Base-by-base conservation (phyloP, 1,284 basidiomycete genomes). In the Ceratobasidium sp. region DNA sequence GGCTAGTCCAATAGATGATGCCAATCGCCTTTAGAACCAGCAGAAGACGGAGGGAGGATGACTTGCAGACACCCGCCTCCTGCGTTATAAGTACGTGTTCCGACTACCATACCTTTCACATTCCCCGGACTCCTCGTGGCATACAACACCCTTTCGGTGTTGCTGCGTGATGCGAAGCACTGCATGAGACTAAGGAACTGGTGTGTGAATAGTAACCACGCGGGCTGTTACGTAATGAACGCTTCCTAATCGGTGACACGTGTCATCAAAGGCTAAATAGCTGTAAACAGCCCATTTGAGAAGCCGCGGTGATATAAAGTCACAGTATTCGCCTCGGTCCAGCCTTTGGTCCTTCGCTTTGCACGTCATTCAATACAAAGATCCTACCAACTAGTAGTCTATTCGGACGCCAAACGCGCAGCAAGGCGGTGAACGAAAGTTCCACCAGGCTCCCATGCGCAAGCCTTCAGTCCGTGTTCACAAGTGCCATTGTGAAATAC, bases 121-220 rank as follows among this genome's bases (percentile, higher is more conserved):
- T 47, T 29, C 36, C 36, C 36, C 29, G 48, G 27, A 36, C 8
- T 41, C 45, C 27, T 65, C 56, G 63, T 51, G 63, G 63, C 48
- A 24, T 11, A 41, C 24, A 45, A 53, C 29, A 33, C 63, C 63
- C 47, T 65, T 65, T 47, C 63, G 19, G 63, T 65, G 48, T 50
- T 56, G 53, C 53, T 22, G 31, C 63, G 31, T 29, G 63, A 31
- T 57, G n/a, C 56, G 17, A 22, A 17, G 60, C 14, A 45, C 47
- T 36, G 44, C 15, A 56, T 41, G 27, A 54, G 54, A 71, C 67
- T 44, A 71, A 71, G 67, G 67, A 71, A 67, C 54, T 54, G 41
- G 59, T 47, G 54, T 57, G 63, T 64, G 44, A 33, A 50, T 27
- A 31, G 63, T 71, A 8, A 44, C 51, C 51, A 67, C 45, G 44